Conservation (phyloP, 768 basidiomycete genomes). For the Psilocybe azurescens region DNA sequence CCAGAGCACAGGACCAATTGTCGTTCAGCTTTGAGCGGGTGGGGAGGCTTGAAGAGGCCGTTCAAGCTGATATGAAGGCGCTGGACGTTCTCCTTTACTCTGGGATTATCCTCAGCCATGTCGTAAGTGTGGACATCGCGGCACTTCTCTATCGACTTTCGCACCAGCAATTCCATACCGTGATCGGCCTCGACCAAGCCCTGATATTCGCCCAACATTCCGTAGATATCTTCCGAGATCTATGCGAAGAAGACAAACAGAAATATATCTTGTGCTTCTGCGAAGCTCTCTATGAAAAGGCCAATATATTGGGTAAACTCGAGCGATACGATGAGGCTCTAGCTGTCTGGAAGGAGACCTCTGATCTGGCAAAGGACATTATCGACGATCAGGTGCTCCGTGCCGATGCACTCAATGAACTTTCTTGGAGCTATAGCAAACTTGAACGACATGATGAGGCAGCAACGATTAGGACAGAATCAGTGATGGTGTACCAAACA, state of each 20-base stretch:
- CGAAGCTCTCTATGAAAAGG: slow-evolving; percentile 18
- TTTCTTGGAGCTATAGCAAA: slow-evolving; percentile 15
- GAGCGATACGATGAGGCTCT: slow-evolving; percentile 13
- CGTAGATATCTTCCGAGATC: slow-evolving; percentile 9
- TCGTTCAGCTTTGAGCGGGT: slow-evolving; percentile 11
- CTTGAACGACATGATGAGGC: slow-evolving; percentile 20
- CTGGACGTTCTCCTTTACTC: slow-evolving; percentile 6
- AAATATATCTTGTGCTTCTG: slow-evolving; percentile 9
- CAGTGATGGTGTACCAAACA: slow-evolving; percentile 14
- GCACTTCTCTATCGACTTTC: slow-evolving; percentile 11
- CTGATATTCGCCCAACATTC: slow-evolving; percentile 8
- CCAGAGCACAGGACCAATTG: slow-evolving; percentile 11
- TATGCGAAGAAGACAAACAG: slow-evolving; percentile 1
- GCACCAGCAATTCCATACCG: slow-evolving; percentile 8
- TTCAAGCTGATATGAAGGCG: slow-evolving; percentile 1
- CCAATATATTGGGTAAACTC: slow-evolving; percentile 12
- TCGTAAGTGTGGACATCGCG: slow-evolving; percentile 13
- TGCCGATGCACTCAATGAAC: slow-evolving; percentile 17
- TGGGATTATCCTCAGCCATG: background rate
- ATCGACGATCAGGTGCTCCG: slow-evolving; percentile 16
- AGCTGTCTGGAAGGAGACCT: slow-evolving; percentile 16
- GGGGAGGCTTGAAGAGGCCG: slow-evolving; percentile 4
- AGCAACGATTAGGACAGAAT: slow-evolving; percentile 12
- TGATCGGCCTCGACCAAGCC: slow-evolving; percentile 5
- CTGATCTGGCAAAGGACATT: slow-evolving; percentile 12